Conservation (phyloP, 1,284 basidiomycete genomes). For the Ganoderma leucocontextum region DNA sequence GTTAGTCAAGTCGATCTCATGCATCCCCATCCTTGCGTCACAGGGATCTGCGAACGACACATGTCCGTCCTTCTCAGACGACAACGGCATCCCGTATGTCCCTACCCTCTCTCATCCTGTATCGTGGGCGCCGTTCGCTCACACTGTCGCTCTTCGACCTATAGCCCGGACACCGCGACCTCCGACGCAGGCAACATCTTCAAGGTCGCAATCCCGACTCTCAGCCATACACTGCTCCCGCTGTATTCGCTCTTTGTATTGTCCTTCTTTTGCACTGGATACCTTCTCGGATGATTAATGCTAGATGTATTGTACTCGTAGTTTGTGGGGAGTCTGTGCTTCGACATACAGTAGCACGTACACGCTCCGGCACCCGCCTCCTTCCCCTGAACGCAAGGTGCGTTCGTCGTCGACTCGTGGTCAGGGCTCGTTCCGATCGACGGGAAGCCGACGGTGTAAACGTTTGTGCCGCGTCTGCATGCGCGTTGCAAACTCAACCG, state of each 20-base stretch:
- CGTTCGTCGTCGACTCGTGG: slow-evolving; percentile 1
- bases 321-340: not conserved
- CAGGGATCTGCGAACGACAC: slow-evolving; percentile 60
- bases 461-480: slow-evolving; percentile 2
- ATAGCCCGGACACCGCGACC: slow-evolving; percentile 24
- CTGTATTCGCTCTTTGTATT: slow-evolving; percentile 29
- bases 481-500: not conserved
- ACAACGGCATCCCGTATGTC: slow-evolving; percentile 71
- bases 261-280: slow-evolving; percentile 21
- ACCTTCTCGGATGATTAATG: slow-evolving; percentile 21
- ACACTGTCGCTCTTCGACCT: not conserved
- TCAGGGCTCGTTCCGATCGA: not conserved
- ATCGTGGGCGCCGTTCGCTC: not conserved
- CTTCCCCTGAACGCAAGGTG: not conserved
- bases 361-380: not conserved
- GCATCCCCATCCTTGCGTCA: slow-evolving; percentile 12
- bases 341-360: not conserved
- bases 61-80: slow-evolving; percentile 78
- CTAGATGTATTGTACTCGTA: slow-evolving; percentile 4
- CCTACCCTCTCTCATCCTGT: slow-evolving; percentile 2
- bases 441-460: slow-evolving; percentile 8
- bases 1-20: not conserved
- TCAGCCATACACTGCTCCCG: slow-evolving; percentile 22
- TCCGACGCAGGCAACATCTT: slow-evolving; percentile 14
- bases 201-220: slow-evolving; percentile 12